A percentile compares a stretch with the other conserved stretches of the same genome.
These are phyloP conservation scores for Naumovozyma baii DNA, from an alignment of 805 yeast genomes.

Conservation along the genomic window DNA sequence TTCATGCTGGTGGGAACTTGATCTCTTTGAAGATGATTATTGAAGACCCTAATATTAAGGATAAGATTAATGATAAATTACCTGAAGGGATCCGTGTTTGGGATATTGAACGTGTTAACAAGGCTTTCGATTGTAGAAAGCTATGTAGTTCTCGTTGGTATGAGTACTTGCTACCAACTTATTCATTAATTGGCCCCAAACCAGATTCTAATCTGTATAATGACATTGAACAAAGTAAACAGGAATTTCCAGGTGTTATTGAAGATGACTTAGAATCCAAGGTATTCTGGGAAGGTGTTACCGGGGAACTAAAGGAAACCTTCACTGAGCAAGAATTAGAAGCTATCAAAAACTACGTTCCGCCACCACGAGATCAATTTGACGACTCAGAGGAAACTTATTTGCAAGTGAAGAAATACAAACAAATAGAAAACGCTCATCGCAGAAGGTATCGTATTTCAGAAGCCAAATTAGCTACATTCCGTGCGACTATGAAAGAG, in stretches of 20 bases:
- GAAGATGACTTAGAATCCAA: constrained; percentile 59
- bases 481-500: constrained; percentile 59
- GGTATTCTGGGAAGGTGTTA: constrained; percentile 59
- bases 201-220: constrained; percentile 59
- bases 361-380: constrained; percentile 32
- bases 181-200: constrained; percentile 83
- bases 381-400: constrained; percentile 32
- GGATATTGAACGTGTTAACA: constrained; percentile 85
- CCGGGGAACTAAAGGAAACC: constrained; percentile 30
- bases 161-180: constrained; percentile 88
- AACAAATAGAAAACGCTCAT: constrained; percentile 52
- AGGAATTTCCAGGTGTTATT: constrained; percentile 47
- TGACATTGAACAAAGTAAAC: constrained; percentile 44
- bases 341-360: constrained; percentile 22
- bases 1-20: constrained; percentile 94
- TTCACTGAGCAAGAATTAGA: constrained; percentile 23
- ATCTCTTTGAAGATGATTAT: constrained; percentile 68
- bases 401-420: constrained; percentile 40
- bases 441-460: constrained; percentile 65
- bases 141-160: constrained; percentile 94
- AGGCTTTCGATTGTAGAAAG: constrained; percentile 87
- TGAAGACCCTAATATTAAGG: constrained; percentile 50
- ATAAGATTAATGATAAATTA: constrained; percentile 60
- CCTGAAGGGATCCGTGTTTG: constrained; percentile 87
- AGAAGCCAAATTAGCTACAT: constrained; percentile 46